Evolutionary conservation across 139 green algal genomes (phyloP).

Genomic region (Chlamydomonas sphaeroides): DNA sequence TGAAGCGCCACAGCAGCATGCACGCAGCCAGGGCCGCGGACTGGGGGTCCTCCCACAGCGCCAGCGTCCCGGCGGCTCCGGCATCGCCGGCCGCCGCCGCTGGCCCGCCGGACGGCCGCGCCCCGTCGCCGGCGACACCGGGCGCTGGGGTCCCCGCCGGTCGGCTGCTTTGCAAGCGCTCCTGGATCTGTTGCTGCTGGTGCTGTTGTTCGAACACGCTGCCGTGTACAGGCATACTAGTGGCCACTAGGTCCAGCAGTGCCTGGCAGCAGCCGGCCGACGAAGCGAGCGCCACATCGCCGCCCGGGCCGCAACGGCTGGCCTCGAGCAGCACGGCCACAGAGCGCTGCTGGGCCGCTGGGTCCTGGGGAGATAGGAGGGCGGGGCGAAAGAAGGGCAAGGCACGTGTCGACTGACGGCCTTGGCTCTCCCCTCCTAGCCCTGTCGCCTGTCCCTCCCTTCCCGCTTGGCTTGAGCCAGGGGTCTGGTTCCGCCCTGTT

Average conservation of each 20-base stretch:
- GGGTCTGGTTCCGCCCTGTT: too few species aligned
- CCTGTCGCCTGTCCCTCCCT: too few species aligned
- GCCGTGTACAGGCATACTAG: not conserved
- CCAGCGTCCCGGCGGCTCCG: not conserved
- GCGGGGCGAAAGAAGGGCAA: too few species aligned
- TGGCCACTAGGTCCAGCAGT: conserved; percentile 21
- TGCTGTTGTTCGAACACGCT: conserved; percentile 12
- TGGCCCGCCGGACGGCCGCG: too few species aligned
- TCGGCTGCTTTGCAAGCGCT: too few species aligned
- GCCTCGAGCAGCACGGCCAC: conserved; percentile 38
- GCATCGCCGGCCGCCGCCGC: not conserved
- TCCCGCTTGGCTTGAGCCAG: too few species aligned
- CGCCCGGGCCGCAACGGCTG: conserved; percentile 32
- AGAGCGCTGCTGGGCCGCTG: not conserved
- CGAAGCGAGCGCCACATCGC: conserved; percentile 11
- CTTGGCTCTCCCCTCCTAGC: too few species aligned
- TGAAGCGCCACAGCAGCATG: conserved; percentile 31
- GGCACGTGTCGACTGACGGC: too few species aligned
- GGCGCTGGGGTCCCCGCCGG: too few species aligned
- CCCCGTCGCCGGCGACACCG: too few species aligned
- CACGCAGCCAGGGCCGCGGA: conserved; percentile 13
- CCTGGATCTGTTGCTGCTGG: too few species aligned
- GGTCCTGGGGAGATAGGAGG: not conserved
- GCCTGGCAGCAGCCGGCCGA: conserved; percentile 28
- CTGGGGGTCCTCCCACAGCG: conserved; percentile 19